phyloP scores from a whole-genome alignment of 345 rosid species.

The Barbarea vulgaris region DNA sequence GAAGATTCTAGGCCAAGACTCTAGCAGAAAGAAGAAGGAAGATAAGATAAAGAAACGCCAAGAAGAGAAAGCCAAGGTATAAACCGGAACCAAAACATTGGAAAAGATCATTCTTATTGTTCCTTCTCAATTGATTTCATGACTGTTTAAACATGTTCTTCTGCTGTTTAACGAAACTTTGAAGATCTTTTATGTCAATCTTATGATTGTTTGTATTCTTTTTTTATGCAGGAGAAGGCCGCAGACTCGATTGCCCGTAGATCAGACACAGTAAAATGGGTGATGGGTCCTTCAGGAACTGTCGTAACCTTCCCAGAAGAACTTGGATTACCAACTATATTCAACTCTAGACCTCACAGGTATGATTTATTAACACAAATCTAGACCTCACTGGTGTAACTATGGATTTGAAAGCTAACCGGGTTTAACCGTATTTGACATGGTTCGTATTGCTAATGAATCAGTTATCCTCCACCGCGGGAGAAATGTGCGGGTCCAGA shows the following conservation, averaged over 20 bases:
- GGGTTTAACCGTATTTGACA: not conserved
- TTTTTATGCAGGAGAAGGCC: slow-evolving; percentile 64
- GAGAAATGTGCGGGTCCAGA: slow-evolving; percentile 85
- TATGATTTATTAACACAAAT: slow-evolving; percentile 13
- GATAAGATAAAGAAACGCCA: slow-evolving; percentile 76
- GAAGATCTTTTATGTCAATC: slow-evolving; percentile 3
- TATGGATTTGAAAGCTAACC: not conserved
- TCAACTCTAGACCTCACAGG: slow-evolving; percentile 65
- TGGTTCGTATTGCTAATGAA: slow-evolving; percentile 8
- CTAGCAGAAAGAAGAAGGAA: slow-evolving; percentile 83
- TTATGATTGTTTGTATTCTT: slow-evolving; percentile 9
- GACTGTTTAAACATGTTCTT: not conserved
- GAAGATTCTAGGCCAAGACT: slow-evolving; percentile 95
- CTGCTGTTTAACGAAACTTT: not conserved
- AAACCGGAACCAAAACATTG: not conserved
- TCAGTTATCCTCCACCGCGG: slow-evolving; percentile 89
- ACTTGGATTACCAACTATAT: slow-evolving; percentile 74
- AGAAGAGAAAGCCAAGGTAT: slow-evolving; percentile 84
- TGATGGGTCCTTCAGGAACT: slow-evolving; percentile 70
- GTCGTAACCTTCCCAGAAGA: slow-evolving; percentile 74
- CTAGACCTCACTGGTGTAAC: not conserved
- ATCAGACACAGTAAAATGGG: slow-evolving; percentile 63
- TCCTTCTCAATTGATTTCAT: not conserved
- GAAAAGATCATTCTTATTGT: not conserved
- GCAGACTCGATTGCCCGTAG: slow-evolving; percentile 58